Percentiles rank a stretch among this genome's conserved stretches.
Conservation (phyloP, 495 filamentous ascomycete genomes). For the Daldinia loculata region DNA sequence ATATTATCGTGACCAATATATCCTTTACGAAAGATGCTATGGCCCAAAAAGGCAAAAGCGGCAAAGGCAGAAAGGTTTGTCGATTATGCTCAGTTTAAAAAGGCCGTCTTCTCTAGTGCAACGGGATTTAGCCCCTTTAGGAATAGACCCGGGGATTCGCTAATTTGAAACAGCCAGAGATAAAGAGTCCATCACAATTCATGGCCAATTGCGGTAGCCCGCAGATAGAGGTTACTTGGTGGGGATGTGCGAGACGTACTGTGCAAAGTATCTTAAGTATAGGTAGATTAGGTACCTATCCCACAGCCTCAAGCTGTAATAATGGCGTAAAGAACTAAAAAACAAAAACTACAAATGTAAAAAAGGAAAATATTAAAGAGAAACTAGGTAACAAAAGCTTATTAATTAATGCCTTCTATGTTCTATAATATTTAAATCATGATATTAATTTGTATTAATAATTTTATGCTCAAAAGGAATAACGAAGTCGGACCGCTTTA, state of each 20-base stretch:
- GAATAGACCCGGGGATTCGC: conserved; percentile 41
- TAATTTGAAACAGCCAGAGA: conserved; percentile 47
- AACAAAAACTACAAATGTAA: too few species aligned
- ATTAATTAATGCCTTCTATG: too few species aligned
- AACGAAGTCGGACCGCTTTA: too few species aligned
- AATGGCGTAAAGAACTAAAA: too few species aligned
- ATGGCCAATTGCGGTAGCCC: conserved; percentile 45
- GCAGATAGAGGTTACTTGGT: neutral
- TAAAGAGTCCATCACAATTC: conserved; percentile 43
- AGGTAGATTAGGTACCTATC: too few species aligned
- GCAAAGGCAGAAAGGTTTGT: conserved; percentile 19
- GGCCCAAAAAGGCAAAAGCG: conserved; percentile 4
- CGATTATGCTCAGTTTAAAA: conserved; percentile 41
- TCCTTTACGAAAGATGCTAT: neutral
- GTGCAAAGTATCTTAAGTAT: neutral
- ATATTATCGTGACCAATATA: neutral
- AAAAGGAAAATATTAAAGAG: too few species aligned
- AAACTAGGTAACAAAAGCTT: too few species aligned
- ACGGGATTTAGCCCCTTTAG: conserved; percentile 42
- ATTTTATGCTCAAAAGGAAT: too few species aligned
- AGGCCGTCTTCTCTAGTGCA: conserved; percentile 39
- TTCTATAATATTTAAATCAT: too few species aligned
- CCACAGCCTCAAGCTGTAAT: too few species aligned
- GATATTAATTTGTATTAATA: too few species aligned
- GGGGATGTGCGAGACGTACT: neutral